A percentile compares a stretch with the other conserved stretches of the same genome.
Evolutionary conservation across 2,329 filamentous ascomycete genomes (phyloP).

Genomic region (Pleurostoma richardsiae): DNA sequence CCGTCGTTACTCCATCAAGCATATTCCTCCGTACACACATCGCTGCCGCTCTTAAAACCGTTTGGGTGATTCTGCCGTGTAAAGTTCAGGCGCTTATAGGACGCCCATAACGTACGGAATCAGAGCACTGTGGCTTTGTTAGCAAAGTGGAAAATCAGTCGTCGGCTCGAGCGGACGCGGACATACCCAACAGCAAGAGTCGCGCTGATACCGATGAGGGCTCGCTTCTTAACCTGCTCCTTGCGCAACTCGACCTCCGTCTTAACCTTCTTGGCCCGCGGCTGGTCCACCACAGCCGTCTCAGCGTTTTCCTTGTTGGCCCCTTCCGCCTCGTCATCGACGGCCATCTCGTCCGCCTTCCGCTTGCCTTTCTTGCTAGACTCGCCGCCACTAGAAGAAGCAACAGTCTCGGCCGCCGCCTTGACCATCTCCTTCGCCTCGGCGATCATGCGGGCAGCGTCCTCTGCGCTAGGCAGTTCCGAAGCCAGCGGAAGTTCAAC

Average conservation of each 20-base stretch:
- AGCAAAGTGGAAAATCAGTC: slow-evolving; percentile 1
- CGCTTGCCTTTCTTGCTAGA: slow-evolving; percentile 58
- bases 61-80: too few species aligned
- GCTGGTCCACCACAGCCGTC: slow-evolving; percentile 32
- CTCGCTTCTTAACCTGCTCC: slow-evolving; percentile 80
- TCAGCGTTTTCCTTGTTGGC: slow-evolving; percentile 29
- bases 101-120: slow-evolving; percentile 49
- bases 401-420: slow-evolving; percentile 43
- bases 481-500: slow-evolving; percentile 67
- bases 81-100: slow-evolving; percentile 25
- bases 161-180: not conserved
- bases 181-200: slow-evolving; percentile 89
- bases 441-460: slow-evolving; percentile 77
- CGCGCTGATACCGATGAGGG: slow-evolving; percentile 79
- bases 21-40: too few species aligned
- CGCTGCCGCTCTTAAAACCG: too few species aligned
- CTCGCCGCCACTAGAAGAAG: slow-evolving; percentile 26
- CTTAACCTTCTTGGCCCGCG: slow-evolving; percentile 69
- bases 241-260: slow-evolving; percentile 78
- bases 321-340: slow-evolving; percentile 41
- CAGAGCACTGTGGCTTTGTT: slow-evolving; percentile 29
- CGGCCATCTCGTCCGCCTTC: slow-evolving; percentile 67
- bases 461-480: slow-evolving; percentile 68
- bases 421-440: slow-evolving; percentile 87
- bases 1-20: too few species aligned